Conservation (phyloP, 345 rosid genomes). For the Anastatica hierochuntica region DNA sequence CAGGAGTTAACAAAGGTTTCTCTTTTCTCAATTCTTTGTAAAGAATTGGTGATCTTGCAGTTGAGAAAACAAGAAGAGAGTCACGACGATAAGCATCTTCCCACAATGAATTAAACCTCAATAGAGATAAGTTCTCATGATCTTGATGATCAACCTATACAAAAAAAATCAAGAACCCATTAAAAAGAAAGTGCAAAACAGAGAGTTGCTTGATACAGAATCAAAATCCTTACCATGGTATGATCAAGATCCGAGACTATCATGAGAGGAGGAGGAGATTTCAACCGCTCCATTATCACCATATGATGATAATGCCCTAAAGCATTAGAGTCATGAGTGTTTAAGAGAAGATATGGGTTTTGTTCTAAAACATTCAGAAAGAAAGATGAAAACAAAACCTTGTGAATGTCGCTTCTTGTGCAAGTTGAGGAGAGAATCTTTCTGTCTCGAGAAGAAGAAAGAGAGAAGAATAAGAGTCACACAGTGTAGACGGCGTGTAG, state of each 20-base stretch:
- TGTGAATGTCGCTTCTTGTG: constrained; percentile 6
- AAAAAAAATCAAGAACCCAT: constrained; percentile 1
- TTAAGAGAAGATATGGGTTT: neutral
- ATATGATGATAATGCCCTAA: too few species aligned
- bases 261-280: constrained; percentile 64
- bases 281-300: constrained; percentile 59
- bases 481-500: too few species aligned
- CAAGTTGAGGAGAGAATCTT: constrained; percentile 10
- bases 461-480: too few species aligned
- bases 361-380: neutral
- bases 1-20: constrained; percentile 93
- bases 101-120: constrained; percentile 89
- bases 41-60: constrained; percentile 84
- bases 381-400: constrained; percentile 8
- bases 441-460: too few species aligned
- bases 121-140: constrained; percentile 64
- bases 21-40: constrained; percentile 67
- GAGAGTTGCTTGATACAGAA: neutral
- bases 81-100: constrained; percentile 67
- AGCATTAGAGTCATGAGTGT: too few species aligned
- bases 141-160: constrained; percentile 94
- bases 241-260: constrained; percentile 96
- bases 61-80: constrained; percentile 82
- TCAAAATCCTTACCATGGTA: constrained; percentile 57
- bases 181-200: neutral